Conservation (phyloP, 352 stramenopile genomes). For the Pythium aphanidermatum region DNA sequence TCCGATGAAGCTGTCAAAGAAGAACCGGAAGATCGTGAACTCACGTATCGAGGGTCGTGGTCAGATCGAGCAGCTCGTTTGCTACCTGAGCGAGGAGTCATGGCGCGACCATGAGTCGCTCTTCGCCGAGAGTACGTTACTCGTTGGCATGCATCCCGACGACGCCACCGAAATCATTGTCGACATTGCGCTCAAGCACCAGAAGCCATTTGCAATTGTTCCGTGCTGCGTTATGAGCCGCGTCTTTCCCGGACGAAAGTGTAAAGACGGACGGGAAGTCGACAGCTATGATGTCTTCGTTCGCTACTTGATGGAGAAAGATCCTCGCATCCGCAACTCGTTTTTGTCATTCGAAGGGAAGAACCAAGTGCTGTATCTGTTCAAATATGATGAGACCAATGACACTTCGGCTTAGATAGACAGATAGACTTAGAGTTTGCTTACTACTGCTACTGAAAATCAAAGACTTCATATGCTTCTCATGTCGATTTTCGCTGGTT, state of each 20-base stretch:
- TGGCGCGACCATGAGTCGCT: constrained; percentile 42
- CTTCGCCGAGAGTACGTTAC: constrained; percentile 74
- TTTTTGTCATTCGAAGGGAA: constrained; percentile 79
- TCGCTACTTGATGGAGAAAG: constrained; percentile 75
- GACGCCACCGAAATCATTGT: constrained; percentile 95
- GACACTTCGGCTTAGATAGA: background rate
- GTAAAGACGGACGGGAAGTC: constrained; percentile 51
- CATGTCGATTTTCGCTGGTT: constrained; percentile 6
- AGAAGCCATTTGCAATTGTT: constrained; percentile 93
- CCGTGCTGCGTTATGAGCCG: constrained; percentile 96
- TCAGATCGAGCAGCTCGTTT: constrained; percentile 48
- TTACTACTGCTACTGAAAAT: background rate
- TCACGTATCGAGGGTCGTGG: constrained; percentile 21
- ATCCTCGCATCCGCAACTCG: constrained; percentile 45
- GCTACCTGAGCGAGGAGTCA: constrained; percentile 51
- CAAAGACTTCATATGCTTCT: background rate
- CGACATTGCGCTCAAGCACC: constrained; percentile 78
- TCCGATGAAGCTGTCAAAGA: constrained; percentile 73
- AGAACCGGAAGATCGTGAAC: constrained; percentile 58
- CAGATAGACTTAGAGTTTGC: background rate
- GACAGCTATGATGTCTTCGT: constrained; percentile 82
- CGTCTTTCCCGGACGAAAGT: constrained; percentile 79
- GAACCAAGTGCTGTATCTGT: constrained; percentile 83
- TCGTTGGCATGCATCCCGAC: constrained; percentile 95
- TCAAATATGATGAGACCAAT: constrained; percentile 34